A percentile compares a stretch with the other conserved stretches of the same genome.
Evolutionary conservation across 306 rosid genomes (phyloP).

Genomic region (Pachyrhizus erosus): DNA sequence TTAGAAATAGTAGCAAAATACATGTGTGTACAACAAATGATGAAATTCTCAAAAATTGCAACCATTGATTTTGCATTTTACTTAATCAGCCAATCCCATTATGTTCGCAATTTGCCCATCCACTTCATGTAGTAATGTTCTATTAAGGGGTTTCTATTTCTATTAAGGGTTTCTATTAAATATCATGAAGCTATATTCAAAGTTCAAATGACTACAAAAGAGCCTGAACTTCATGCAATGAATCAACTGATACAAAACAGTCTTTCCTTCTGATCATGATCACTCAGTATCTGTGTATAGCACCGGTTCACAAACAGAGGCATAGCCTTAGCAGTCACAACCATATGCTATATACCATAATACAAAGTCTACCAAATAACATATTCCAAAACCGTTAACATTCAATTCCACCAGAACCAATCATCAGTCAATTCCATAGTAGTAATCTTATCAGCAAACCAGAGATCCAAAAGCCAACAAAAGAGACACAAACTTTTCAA

Average conservation of each 20-base stretch:
- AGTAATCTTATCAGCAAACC: conserved; percentile 17
- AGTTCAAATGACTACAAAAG: neutral
- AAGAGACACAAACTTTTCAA: conserved; percentile 5
- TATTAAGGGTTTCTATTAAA: neutral
- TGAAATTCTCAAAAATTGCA: neutral
- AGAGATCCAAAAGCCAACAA: conserved; percentile 16
- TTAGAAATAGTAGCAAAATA: neutral
- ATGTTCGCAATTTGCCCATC: neutral
- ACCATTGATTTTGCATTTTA: neutral
- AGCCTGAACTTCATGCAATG: neutral
- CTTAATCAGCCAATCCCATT: neutral
- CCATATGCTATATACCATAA: neutral
- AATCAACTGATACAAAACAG: neutral
- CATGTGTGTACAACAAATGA: neutral
- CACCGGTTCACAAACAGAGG: conserved; percentile 3
- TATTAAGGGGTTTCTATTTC: neutral
- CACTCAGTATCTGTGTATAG: neutral
- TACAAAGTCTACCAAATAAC: conserved; percentile 16
- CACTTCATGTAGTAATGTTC: neutral
- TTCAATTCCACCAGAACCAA: conserved; percentile 27
- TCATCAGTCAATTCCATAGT: neutral
- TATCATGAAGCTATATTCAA: conserved; percentile 9
- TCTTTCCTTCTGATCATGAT: neutral
- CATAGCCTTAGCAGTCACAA: neutral
- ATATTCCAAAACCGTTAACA: conserved; percentile 4